These are phyloP conservation scores for Herpetomonas samuelpessoai DNA, from an alignment of 208 protist species.

Conservation along the genomic window DNA sequence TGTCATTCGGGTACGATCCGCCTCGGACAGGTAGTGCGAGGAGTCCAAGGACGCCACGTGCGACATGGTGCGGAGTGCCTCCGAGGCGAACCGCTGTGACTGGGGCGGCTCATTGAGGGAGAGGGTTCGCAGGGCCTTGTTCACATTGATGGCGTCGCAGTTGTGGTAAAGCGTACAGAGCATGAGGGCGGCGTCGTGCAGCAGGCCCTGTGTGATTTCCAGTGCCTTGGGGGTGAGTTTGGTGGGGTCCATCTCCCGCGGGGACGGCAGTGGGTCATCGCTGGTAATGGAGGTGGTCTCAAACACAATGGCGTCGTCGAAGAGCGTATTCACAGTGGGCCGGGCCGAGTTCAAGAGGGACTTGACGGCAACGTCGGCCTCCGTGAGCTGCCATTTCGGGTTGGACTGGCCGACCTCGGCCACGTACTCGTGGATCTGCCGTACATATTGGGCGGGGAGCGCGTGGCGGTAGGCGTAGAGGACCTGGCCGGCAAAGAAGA, in stretches of 20 bases:
- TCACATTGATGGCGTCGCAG: slow-evolving; percentile 64
- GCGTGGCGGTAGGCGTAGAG: slow-evolving; percentile 65
- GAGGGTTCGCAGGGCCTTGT: slow-evolving; percentile 45
- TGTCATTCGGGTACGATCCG: slow-evolving; percentile 65
- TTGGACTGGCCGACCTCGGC: slow-evolving; percentile 29
- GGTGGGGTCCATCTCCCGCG: slow-evolving; percentile 20
- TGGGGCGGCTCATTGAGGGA: slow-evolving; percentile 37
- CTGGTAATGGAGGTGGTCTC: slow-evolving; percentile 38
- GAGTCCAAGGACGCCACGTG: slow-evolving; percentile 61
- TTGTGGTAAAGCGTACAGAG: slow-evolving; percentile 65
- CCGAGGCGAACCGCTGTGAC: slow-evolving; percentile 67
- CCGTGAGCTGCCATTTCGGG: slow-evolving; percentile 54
- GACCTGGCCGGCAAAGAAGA: slow-evolving; percentile 75
- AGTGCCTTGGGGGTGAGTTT: slow-evolving; percentile 23
- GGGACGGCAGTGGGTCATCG: slow-evolving; percentile 45
- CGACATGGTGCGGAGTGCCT: slow-evolving; percentile 82
- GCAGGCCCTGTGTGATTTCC: slow-evolving; percentile 47
- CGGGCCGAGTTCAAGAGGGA: slow-evolving; percentile 70
- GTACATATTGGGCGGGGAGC: slow-evolving; percentile 16
- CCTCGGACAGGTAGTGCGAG: slow-evolving; percentile 63
- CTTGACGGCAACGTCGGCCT: slow-evolving; percentile 73
- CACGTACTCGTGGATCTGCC: slow-evolving; percentile 54
- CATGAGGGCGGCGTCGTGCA: slow-evolving; percentile 83
- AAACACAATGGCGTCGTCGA: slow-evolving; percentile 71
- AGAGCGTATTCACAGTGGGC: slow-evolving; percentile 75